Evolutionary conservation across 306 rosid species (phyloP), one percentile per base, ranked within the genome.

Genomic region (Canavalia ensiformis): DNA sequence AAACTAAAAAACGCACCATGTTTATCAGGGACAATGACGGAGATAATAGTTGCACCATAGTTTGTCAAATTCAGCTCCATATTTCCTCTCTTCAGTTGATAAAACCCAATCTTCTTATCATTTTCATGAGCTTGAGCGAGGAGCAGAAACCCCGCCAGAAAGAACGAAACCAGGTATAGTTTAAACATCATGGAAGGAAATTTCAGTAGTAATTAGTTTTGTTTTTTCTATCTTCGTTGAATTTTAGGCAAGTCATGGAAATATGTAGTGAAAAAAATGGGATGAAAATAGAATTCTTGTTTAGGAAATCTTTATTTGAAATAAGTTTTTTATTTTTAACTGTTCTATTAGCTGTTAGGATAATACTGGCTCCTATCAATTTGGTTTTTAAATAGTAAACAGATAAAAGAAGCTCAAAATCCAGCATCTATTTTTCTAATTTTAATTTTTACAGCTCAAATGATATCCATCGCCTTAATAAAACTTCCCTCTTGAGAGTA

Each of bases 21-120:
- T 46, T 78, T 83, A 35, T 83, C 83, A 3, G 86, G 86, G 7
- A 83, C 55, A 0, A 55, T n/a, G 35, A 83, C 45, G 0, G 76
- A 83, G 8, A 78, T 29, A 13, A 83, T 30, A 4, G 80, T 64
- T 1, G 86, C 86, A 12, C 86, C 86, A 83, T 78, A 83, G 60
- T 83, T 78, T 46, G 86, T 83, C 5, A 83, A 4, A 13, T 64
- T 78, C 33, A 83, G 30, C 7, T 9, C 0, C 25, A 78, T 0
- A 6, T 72, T 2, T 18, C 86, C 83, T 45, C 6, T 72, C 42
- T 56, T 56, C 2, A 83, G 80, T 28, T 64, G 42, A 72, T 78
- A 83, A 47, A 74, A 34, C 4, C 34, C 57, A 72, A 78, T 83
- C 7, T 62, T 11, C 2, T 51, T 42, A 0, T 45, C 30, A 4